Evolutionary conservation across 768 basidiomycete species (phyloP).

Genomic region (Leccinum broughii): DNA sequence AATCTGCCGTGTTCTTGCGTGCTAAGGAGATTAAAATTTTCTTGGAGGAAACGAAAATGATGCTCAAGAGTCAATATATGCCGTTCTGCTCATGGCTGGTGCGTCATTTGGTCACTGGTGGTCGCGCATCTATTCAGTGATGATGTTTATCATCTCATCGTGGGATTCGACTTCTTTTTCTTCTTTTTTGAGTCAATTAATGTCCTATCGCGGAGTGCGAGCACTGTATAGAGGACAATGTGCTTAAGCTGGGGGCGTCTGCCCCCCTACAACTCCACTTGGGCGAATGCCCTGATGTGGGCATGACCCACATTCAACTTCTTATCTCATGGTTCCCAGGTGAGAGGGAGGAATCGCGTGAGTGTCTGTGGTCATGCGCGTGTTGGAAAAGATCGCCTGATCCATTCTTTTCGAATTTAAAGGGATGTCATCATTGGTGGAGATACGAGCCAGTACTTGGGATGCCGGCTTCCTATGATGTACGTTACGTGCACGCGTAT

Average conservation of each 20-base stretch:
- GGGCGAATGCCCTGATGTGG: no score
- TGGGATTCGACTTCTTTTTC: constrained; percentile 69
- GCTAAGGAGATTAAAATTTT: constrained; percentile 67
- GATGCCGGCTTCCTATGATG: no score
- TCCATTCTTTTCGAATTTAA: no score
- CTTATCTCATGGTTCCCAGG: constrained; percentile 71
- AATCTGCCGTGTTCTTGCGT: constrained; percentile 72
- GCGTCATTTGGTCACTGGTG: constrained; percentile 11
- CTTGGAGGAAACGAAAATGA: constrained; percentile 65
- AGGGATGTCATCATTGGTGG: no score
- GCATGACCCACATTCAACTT: constrained; percentile 54
- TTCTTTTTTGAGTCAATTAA: no score
- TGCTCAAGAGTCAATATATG: constrained; percentile 86
- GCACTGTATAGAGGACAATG: no score
- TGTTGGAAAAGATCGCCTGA: no score
- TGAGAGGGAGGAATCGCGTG: constrained; percentile 51
- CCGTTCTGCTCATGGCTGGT: constrained; percentile 77
- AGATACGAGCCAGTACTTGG: no score
- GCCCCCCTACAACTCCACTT: no score
- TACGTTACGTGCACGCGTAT: no score
- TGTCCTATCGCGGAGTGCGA: no score
- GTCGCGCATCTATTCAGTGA: not conserved
- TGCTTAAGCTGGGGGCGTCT: no score
- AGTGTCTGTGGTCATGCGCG: constrained; percentile 14
- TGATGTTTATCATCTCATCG: not conserved